Evolutionary conservation across 2,329 filamentous ascomycete genomes (phyloP).

Genomic region (Alternaria postmessia): DNA sequence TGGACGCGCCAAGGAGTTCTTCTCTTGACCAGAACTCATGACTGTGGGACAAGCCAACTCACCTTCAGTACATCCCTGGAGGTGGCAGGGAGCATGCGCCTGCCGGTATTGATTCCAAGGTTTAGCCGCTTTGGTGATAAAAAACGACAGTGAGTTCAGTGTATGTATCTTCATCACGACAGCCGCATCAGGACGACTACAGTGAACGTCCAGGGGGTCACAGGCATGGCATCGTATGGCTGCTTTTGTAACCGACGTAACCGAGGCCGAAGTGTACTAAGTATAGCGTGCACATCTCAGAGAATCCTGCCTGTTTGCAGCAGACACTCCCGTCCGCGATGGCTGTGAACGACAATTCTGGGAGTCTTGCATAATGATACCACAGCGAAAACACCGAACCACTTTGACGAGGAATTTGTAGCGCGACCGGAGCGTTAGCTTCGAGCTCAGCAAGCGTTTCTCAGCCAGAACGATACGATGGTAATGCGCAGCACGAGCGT

Average conservation of each 20-base stretch:
- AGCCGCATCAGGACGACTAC: too few relatives aligned
- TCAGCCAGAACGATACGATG: background rate
- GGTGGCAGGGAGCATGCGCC: background rate
- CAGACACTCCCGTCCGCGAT: background rate
- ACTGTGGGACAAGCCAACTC: background rate
- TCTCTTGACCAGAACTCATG: background rate
- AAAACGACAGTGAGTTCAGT: background rate
- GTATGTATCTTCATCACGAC: background rate
- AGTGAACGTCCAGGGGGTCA: background rate
- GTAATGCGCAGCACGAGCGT: background rate
- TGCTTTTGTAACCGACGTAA: background rate
- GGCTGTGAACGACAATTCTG: background rate
- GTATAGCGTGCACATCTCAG: background rate
- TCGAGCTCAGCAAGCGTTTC: background rate
- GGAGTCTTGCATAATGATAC: background rate
- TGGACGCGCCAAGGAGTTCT: background rate
- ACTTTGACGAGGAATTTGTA: background rate
- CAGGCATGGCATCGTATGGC: background rate
- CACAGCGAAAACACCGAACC: background rate
- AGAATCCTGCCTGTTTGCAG: background rate
- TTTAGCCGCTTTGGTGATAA: background rate
- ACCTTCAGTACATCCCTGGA: background rate
- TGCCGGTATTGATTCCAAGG: background rate
- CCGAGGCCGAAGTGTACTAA: background rate
- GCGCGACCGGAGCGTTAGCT: background rate